Evolutionary conservation across 768 basidiomycete genomes (phyloP).

Genomic region (Xerocomellus amylosporus): DNA sequence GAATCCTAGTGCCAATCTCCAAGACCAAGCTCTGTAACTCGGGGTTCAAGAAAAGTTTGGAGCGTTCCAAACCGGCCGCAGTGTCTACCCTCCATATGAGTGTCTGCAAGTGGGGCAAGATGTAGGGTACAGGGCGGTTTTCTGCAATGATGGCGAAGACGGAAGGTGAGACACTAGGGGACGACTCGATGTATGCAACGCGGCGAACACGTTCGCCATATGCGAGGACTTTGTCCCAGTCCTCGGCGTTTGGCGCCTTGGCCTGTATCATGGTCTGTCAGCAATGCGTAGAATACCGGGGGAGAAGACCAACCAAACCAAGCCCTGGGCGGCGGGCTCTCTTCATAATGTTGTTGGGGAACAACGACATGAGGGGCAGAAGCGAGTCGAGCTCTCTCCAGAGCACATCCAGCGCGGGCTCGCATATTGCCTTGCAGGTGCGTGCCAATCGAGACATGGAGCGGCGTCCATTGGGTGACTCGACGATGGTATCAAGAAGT

Average conservation of each 20-base stretch:
- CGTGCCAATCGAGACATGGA: constrained; percentile 68
- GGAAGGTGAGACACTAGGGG: constrained; percentile 59
- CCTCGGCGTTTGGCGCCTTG: constrained; percentile 58
- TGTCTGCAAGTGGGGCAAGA: constrained; percentile 67
- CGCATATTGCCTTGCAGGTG: constrained; percentile 71
- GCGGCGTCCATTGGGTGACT: constrained; percentile 62
- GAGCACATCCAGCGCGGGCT: constrained; percentile 65
- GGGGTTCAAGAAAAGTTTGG: constrained; percentile 63
- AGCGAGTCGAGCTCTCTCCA: constrained; percentile 81
- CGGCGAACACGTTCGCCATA: constrained; percentile 69
- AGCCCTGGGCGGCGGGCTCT: constrained; percentile 70
- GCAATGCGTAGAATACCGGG: not conserved
- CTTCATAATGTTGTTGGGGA: constrained; percentile 65
- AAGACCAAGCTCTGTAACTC: constrained; percentile 57
- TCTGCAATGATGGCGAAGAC: constrained; percentile 69
- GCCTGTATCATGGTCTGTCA: constrained; percentile 38
- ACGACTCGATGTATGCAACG: constrained; percentile 65
- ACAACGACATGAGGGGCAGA: constrained; percentile 66
- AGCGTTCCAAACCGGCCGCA: constrained; percentile 60
- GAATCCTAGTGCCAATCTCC: constrained; percentile 56
- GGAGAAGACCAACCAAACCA: constrained; percentile 58
- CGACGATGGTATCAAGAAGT: constrained; percentile 50
- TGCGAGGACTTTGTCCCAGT: constrained; percentile 65
- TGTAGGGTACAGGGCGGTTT: constrained; percentile 55
- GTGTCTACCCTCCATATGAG: constrained; percentile 74